Percentiles rank a stretch among this genome's conserved stretches.
Evolutionary conservation across 2,329 filamentous ascomycete species (phyloP).

Genomic region (Coniosporium tulheliwenetii): DNA sequence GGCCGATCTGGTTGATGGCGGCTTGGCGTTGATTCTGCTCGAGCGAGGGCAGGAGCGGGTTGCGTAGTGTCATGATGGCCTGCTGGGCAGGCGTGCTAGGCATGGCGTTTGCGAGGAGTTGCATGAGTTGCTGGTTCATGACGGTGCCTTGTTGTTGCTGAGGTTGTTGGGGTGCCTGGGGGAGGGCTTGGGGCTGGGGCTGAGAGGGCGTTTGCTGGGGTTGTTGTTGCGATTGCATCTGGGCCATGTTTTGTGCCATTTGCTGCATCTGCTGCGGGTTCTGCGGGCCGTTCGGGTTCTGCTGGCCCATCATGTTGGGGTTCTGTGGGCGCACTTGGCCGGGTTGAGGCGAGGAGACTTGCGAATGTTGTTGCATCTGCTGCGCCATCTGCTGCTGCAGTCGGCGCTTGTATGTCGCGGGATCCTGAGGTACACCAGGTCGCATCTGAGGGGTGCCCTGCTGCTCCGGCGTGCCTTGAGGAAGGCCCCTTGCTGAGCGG

Average conservation of each 20-base stretch:
- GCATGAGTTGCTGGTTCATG: conserved; percentile 2
- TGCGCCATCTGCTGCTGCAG: conserved; percentile 6
- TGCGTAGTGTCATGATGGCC: too few relatives aligned
- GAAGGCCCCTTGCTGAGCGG: conserved; percentile 7
- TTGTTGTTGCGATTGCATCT: conserved; percentile 7
- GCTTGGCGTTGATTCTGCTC: conserved; percentile 1
- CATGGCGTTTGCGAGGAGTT: not conserved
- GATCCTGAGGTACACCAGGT: conserved; percentile 1
- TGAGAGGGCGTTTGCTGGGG: too few relatives aligned
- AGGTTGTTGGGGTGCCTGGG: not conserved
- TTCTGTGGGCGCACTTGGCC: conserved; percentile 1
- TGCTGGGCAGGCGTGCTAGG: conserved; percentile 2
- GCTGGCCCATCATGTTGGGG: too few relatives aligned
- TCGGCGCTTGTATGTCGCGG: not conserved
- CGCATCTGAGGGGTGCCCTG: conserved; percentile 2
- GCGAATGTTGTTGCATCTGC: conserved; percentile 7
- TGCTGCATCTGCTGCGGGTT: conserved; percentile 15
- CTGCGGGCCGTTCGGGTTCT: conserved; percentile 4
- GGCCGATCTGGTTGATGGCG: conserved; percentile 10
- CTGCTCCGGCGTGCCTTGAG: conserved; percentile 8
- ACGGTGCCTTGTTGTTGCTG: conserved; percentile 1
- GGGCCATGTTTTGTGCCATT: conserved; percentile 8
- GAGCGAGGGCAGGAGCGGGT: too few relatives aligned
- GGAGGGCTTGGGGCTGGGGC: not conserved
- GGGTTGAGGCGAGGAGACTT: conserved; percentile 1